Conservation (phyloP, 208 protist genomes). For the Borovskyia barvae region DNA sequence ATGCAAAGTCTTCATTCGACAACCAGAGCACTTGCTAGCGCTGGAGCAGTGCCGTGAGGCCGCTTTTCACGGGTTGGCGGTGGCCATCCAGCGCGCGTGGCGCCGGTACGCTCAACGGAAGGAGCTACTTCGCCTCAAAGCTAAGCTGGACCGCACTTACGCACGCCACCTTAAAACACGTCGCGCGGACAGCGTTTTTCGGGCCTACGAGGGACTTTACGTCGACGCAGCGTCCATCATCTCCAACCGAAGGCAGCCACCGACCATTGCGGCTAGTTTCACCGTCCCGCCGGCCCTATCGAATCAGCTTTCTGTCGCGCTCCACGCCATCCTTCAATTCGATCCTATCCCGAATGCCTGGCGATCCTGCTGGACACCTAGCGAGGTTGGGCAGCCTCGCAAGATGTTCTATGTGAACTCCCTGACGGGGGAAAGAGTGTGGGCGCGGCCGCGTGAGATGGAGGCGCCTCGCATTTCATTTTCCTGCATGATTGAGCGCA, state of each 20-base stretch:
- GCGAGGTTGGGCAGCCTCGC: constrained; percentile 27
- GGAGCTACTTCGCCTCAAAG: constrained; percentile 54
- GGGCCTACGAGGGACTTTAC: constrained; percentile 73
- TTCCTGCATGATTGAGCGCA: constrained; percentile 33
- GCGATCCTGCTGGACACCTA: constrained; percentile 45
- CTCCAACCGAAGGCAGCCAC: constrained; percentile 8
- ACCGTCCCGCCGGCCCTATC: constrained; percentile 25
- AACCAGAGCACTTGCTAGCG: constrained; percentile 86
- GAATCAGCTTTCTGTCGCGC: constrained; percentile 22
- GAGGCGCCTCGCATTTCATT: constrained; percentile 48
- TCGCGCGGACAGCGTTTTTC: constrained; percentile 76
- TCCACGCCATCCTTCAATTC: constrained; percentile 40
- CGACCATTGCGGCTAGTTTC: constrained; percentile 7
- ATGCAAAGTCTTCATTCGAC: constrained; percentile 95
- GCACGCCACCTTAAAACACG: constrained; percentile 51
- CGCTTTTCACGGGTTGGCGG: constrained; percentile 74
- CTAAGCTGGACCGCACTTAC: constrained; percentile 40
- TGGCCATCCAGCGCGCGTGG: constrained; percentile 88
- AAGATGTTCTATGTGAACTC: constrained; percentile 57
- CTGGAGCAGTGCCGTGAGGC: constrained; percentile 89
- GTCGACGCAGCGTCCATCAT: constrained; percentile 38
- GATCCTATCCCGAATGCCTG: constrained; percentile 60
- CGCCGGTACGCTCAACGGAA: constrained; percentile 60
- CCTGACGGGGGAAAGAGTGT: constrained; percentile 31
- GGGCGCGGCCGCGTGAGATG: constrained; percentile 32